Base-by-base conservation (phyloP, 176 grass and related monocot genomes). In the Bromus sterilis region DNA sequence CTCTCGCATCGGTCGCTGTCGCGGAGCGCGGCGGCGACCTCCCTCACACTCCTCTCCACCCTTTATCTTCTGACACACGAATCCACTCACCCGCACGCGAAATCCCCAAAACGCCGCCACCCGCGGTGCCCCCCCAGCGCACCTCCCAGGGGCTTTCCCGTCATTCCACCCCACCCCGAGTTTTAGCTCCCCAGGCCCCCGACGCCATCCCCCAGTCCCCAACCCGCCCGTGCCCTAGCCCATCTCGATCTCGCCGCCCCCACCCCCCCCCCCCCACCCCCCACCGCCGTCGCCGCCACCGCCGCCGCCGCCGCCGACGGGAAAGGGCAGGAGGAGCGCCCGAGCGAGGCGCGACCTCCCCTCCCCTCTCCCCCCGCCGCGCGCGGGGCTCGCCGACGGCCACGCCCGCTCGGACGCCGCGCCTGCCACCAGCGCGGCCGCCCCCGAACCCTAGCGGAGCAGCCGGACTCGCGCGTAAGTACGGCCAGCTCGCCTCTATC, bases 201-300 rank as follows among this genome's bases (percentile, higher is more conserved):
- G n/a, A 7, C 10, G 30, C 48, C 48, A 21, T 21, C 48, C 48
- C 80, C 67, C 55, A 40, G 21, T 43, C 66, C 79, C 67, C 79
- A 21, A 39, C 56, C 69, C 48, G 48, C 69, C 42, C 68, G 41
- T 75, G 70, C 81, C 81, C 70, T 75, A 83, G 80, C 29, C 29
- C 40, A 7, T 32, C 70, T 74, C 81, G 71, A 83, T 83, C 81
- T 75, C 81, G 80, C 71, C 70, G 81, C 58, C 70, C 18, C 70
- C 64, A 4, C 37, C 21, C 65, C 2, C 23, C 67, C 2, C n/a
- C 67, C 53, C 7, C 28, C 15, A 49, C 46, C 63, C 15, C n/a
- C 21, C 37, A 0, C 12, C 32, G 1, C 66, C 32, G 26, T 4
- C 26, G 57, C 70, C 42, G 31, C 76, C 59, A 37, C 15, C 55